Evolutionary conservation across 805 yeast species (phyloP), one percentile per base, ranked within the genome.

Genomic region (Tetrapisispora arboricola): DNA sequence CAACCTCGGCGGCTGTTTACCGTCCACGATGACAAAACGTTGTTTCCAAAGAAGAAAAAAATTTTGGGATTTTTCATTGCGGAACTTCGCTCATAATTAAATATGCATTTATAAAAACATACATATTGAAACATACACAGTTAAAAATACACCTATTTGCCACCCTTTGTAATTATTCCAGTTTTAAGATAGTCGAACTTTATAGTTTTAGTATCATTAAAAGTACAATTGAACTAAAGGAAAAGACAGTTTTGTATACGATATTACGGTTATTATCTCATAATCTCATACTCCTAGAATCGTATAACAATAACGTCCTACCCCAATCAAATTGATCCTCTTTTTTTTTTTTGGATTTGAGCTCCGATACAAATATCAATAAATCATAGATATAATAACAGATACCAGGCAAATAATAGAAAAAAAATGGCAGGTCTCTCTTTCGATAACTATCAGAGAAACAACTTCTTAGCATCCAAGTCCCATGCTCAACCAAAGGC

Each of bases 381-480:
- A n/a, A n/a, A n/a, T n/a, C n/a, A n/a, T n/a, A n/a, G 25, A 32
- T 7, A 9, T 19, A 18, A 16, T 31, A 12, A 12, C 19, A 17
- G 24, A 4, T 4, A 31, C 5, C 9, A 10, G 15, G 4, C 13
- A 18, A 16, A 8, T 7, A 16, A 18, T 17, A 17, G 12, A 19
- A 3, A 19, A 15, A 55, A 38, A 45, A 87, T 88, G 96, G 76
- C 86, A 4, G 98, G 98, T 27, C 75, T 90, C 43, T 80, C 86
- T 53, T 90, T 92, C 63, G 97, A 90, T 54, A 88, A 92, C 65
- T 84, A 74, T 63, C 95, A 86, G 62, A 82, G 98, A 71, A 92
- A 92, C 64, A 75, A 74, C 44, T 78, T 67, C 50, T 71, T 92
- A 41, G 71, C 82, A 15, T 68, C 80, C 18, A 72, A 77, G 49